Percentiles rank a stretch among this genome's conserved stretches.
phyloP scores from a whole-genome alignment of 202 grass and related monocot species.

The Elaeis oleifera region DNA sequence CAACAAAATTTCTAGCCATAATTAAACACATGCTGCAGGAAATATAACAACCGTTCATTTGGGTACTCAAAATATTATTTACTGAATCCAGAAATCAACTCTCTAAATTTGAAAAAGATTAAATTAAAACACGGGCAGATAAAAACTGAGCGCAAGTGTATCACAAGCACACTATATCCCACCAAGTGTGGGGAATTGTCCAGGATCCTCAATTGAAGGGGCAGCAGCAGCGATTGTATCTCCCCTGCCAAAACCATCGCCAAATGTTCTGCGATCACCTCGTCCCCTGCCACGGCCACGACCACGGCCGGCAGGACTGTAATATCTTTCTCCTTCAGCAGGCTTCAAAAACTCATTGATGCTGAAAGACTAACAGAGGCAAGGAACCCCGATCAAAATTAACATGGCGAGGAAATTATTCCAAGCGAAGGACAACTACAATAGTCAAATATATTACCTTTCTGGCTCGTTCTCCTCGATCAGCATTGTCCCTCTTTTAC shows the following conservation, averaged over 20 bases:
- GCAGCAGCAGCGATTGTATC: not conserved
- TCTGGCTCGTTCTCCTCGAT: constrained; percentile 38
- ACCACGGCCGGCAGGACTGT: constrained; percentile 10
- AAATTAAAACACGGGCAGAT: too few species aligned
- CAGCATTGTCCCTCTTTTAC: constrained; percentile 40
- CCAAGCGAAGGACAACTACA: too few species aligned
- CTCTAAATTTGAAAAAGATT: too few species aligned
- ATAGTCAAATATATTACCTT: constrained; percentile 25
- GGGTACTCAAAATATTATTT: too few species aligned
- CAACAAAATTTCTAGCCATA: too few species aligned
- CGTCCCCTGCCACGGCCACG: constrained; percentile 8
- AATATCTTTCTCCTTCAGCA: constrained; percentile 4
- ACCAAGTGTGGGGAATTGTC: constrained; percentile 13
- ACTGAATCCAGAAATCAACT: too few species aligned
- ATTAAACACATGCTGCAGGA: too few species aligned
- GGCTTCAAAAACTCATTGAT: constrained; percentile 20
- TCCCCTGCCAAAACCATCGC: not conserved
- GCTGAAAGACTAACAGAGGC: not conserved
- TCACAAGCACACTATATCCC: not conserved
- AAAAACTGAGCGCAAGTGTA: too few species aligned
- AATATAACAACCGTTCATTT: too few species aligned
- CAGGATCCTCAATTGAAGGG: constrained; percentile 12
- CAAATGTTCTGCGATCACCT: constrained; percentile 7
- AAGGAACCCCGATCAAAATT: too few species aligned
- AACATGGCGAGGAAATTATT: too few species aligned